phyloP scores from a whole-genome alignment of 257 asterid species.

The Nicotiana sylvestris region DNA sequence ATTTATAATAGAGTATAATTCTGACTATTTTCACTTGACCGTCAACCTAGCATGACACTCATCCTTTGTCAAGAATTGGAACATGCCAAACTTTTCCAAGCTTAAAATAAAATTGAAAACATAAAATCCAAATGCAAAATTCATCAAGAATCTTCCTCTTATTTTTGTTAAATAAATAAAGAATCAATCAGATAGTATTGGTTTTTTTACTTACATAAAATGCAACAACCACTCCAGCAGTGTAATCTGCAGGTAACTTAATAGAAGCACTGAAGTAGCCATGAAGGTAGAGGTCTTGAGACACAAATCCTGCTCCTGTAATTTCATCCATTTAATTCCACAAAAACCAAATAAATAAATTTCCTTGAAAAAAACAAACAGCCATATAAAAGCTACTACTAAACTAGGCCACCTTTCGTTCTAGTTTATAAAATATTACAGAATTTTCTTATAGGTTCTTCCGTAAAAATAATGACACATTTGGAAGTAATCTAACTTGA shows the following conservation, averaged over 20 bases:
- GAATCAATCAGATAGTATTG: neutral
- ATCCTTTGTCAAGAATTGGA: neutral
- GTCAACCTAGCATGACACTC: neutral
- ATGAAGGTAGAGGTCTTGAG: conserved; percentile 78
- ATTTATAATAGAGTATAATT: no score
- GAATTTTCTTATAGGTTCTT: no score
- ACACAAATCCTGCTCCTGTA: conserved; percentile 85
- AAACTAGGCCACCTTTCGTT: no score
- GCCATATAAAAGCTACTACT: no score
- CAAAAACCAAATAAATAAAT: neutral
- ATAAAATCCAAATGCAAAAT: neutral
- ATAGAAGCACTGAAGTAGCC: conserved; percentile 86
- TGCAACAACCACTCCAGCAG: conserved; percentile 94
- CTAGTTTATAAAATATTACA: no score
- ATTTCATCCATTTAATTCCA: conserved; percentile 1
- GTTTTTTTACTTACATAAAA: conserved; percentile 60
- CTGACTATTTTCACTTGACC: neutral
- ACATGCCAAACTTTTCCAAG: no score
- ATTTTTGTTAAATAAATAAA: neutral
- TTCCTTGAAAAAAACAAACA: neutral
- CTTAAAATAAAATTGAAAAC: no score
- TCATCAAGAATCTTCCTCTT: neutral
- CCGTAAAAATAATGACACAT: no score
- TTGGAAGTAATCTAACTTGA: no score
- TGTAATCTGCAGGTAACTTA: conserved; percentile 84